Base-by-base conservation (phyloP, 139 green algal species). In the Closterium sp. region DNA sequence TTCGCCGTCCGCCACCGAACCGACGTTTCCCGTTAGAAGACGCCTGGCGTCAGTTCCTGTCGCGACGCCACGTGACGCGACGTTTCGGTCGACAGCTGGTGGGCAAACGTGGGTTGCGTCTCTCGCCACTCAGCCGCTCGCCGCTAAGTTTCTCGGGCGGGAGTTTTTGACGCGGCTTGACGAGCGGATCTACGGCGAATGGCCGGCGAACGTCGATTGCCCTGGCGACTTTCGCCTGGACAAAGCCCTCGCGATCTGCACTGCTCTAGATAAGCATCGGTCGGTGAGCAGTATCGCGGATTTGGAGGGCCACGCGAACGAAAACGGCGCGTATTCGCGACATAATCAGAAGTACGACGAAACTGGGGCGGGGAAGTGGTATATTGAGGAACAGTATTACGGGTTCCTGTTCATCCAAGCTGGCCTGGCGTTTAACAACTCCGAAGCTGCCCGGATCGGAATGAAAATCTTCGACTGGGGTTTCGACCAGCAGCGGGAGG, bases 381-480 rank as follows among this genome's bases (percentile, higher is more conserved):
- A 34, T 33, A 86, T 86, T 2, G 83, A 86, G 83, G 83, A 86
- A 21, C 83, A 86, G 28, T 86, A 34, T 33, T 86, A 86, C 83
- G 83, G 83, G 7, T 86, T 86, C 25, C 83, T 86, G n/a, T 86
- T 86, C 25, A 86, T 86, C 25, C 83, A 86, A 33, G 83, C 83
- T 1, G 83, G 83, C 16, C 25, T 86, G 30, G 83, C 83, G 83
- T 86, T 86, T 23, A 32, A 86, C 8, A 86, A 86, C 25, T 33
- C 30, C 83, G 83, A 86, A 32, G 83, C 83, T 34, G 30, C 30
- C n/a, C 30, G 30, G 25, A 33, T 86, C 7, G 83, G 83, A 32
- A 86, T 86, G 83, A 32, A 33, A 32, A 86, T 86, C n/a, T 86
- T 31, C 83, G 83, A 86, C 83, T 86, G 83, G 83, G 83, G 83